Percentiles rank a stretch among this genome's conserved stretches.
These are phyloP conservation scores for Candida insectalens DNA, from an alignment of 805 yeast species.

Conservation along the genomic window DNA sequence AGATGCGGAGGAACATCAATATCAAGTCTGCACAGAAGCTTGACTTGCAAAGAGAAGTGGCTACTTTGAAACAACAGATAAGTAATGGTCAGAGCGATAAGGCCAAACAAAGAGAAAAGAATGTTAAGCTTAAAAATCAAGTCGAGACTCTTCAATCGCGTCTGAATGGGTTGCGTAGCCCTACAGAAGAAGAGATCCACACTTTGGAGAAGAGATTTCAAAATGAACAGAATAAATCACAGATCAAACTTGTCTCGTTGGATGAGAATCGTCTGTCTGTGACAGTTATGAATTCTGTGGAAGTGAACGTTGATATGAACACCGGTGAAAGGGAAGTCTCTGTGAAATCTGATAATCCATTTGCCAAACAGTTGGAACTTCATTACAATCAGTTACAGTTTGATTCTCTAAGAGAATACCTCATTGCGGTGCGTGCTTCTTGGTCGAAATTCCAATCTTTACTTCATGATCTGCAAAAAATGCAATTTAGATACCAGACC, in stretches of 20 bases:
- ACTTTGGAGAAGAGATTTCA: conserved; percentile 7
- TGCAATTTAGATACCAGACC: conserved; percentile 4
- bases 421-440: conserved; percentile 1
- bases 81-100: neutral
- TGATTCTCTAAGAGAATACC: conserved; percentile 5
- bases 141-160: conserved; percentile 2
- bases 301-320: conserved; percentile 3
- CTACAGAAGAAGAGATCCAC: conserved; percentile 10
- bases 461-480: conserved; percentile 6
- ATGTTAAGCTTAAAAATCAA: conserved; percentile 2
- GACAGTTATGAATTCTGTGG: conserved; percentile 4
- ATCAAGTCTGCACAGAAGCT: neutral
- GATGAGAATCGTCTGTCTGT: conserved; percentile 3
- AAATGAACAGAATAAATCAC: conserved; percentile 5
- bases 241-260: conserved; percentile 7
- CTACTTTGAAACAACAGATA: neutral
- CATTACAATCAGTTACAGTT: conserved; percentile 1
- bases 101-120: conserved; percentile 1
- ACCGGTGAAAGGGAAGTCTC: conserved; percentile 4
- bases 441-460: conserved; percentile 5
- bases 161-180: conserved; percentile 5
- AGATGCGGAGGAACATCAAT: conserved; percentile 1
- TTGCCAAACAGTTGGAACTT: conserved; percentile 4
- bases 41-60: conserved; percentile 1
- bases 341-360: too few relatives aligned